phyloP scores from a whole-genome alignment of 2,329 filamentous ascomycete species.

The Chrysoporthe cubensis region DNA sequence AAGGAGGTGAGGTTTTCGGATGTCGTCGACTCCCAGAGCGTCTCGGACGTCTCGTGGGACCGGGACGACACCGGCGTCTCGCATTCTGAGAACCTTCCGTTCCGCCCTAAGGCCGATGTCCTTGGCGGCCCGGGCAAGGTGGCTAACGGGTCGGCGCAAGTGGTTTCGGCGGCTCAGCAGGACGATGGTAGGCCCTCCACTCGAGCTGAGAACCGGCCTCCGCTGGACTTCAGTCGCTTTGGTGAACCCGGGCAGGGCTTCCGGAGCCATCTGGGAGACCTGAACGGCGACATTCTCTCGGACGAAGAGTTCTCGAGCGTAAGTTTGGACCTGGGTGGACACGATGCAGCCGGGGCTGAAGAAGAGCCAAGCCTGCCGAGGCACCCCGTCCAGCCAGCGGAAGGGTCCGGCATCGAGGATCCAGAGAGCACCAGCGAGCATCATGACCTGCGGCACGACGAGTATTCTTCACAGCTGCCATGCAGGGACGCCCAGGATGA shows the following conservation, averaged over 20 bases:
- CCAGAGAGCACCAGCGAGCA: slow-evolving; percentile 16
- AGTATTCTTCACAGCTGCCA: slow-evolving; percentile 24
- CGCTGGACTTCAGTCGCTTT: slow-evolving; percentile 25
- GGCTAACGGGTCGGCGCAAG: slow-evolving; percentile 15
- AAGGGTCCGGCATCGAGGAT: background rate
- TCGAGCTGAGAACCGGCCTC: slow-evolving; percentile 26
- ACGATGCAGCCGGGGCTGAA: background rate
- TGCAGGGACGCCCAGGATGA: slow-evolving; percentile 21
- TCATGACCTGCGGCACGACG: slow-evolving; percentile 25
- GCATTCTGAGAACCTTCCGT: slow-evolving; percentile 17
- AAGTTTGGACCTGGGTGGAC: slow-evolving; percentile 18
- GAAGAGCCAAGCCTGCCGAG: slow-evolving; percentile 21
- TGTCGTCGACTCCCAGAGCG: slow-evolving; percentile 27
- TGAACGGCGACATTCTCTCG: slow-evolving; percentile 16
- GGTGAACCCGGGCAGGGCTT: slow-evolving; percentile 5
- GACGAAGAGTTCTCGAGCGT: slow-evolving; percentile 24
- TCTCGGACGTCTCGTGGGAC: slow-evolving; percentile 26
- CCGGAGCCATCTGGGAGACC: background rate
- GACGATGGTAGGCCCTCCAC: slow-evolving; percentile 20
- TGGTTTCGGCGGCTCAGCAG: slow-evolving; percentile 5
- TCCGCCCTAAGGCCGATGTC: slow-evolving; percentile 8
- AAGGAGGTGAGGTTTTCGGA: slow-evolving; percentile 29
- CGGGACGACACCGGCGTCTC: slow-evolving; percentile 19
- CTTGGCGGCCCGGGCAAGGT: background rate
- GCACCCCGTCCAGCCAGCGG: slow-evolving; percentile 16